Evolutionary conservation across 805 yeast genomes (phyloP), one percentile per base, ranked within the genome.

Genomic region (Zygoascus flipseniorum): DNA sequence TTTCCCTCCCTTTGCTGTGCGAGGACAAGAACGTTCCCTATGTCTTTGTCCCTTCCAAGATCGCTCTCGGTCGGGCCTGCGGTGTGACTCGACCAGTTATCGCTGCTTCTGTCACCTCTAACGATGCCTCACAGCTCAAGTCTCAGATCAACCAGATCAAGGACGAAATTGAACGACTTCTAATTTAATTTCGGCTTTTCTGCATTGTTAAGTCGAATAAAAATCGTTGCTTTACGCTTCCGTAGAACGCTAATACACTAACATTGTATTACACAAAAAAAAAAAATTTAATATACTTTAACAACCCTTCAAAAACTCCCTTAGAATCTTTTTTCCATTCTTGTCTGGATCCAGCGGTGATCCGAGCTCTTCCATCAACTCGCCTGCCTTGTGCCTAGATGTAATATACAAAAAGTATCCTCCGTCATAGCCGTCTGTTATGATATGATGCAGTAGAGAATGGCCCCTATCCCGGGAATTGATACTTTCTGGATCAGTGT

Each of bases 11-110:
- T 50, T 81, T 93, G 67, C 80, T 93, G 67, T 93, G 99, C 76
- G 99, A 93, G 78, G 99, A 93, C 77, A 93, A 93, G 82, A 93
- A 93, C 79, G 99, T 93, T 63, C 97, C 99, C 60, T 93, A 93
- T 79, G 98, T 93, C 60, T 93, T 93, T 64, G 98, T 93, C 62
- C 97, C 99, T 63, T 89, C 97, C 65, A 92, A 93, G 81, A 83
- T 93, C 69, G 99, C 99, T 60, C 80, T 93, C 67, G 99, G 99
- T 74, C 88, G 99, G 80, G 98, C 99, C 67, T 93, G 99, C 79
- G 99, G 99, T 78, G 99, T 93, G 60, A 89, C 98, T 54, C 87
- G 99, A 82, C 97, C 98, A 62, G 99, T 93, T 57, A 92, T 93
- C 72, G 96, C 99, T 70, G 97, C 97, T 60, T 86, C 96, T 59